Percentiles rank a stretch among this genome's conserved stretches.
Evolutionary conservation across 2,329 filamentous ascomycete species (phyloP).

Genomic region (Talaromyces pinophilus): DNA sequence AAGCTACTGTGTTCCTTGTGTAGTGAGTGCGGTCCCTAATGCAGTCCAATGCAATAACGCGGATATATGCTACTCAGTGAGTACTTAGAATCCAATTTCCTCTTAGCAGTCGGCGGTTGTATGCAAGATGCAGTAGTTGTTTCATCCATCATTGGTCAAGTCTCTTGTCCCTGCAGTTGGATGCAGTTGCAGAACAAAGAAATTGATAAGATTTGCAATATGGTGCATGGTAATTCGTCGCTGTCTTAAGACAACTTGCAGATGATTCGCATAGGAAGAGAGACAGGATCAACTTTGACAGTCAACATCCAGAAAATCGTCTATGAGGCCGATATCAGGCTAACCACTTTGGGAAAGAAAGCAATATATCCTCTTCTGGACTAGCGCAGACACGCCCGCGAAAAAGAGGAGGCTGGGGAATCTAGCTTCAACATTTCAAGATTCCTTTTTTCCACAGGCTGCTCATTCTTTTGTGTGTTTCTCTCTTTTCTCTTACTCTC

Average conservation of each 20-base stretch:
- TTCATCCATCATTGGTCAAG: not conserved
- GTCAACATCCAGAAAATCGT: not conserved
- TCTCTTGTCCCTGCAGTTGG: not conserved
- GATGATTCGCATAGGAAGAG: not conserved
- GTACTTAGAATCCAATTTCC: not conserved
- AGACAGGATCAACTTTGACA: not conserved
- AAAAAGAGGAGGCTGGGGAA: constrained; percentile 21
- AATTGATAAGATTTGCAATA: not conserved
- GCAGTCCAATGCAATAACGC: not conserved
- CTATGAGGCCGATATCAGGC: not conserved
- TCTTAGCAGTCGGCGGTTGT: not conserved
- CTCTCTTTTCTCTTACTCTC: not conserved
- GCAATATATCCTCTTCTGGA: constrained; percentile 15
- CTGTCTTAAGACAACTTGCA: not conserved
- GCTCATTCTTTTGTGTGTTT: constrained; percentile 4
- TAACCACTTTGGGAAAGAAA: constrained; percentile 1
- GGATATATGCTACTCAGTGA: not conserved
- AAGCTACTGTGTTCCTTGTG: not conserved
- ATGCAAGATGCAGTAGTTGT: not conserved
- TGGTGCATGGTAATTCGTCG: not conserved
- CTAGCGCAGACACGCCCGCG: constrained; percentile 8
- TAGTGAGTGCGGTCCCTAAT: not conserved
- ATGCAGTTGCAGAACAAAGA: not conserved
- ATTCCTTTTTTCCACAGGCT: constrained; percentile 1
- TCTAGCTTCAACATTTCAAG: constrained; percentile 13